A percentile compares a stretch with the other conserved stretches of the same genome.
Evolutionary conservation across 2,329 filamentous ascomycete genomes (phyloP).

Genomic region (Fusarium concolor): DNA sequence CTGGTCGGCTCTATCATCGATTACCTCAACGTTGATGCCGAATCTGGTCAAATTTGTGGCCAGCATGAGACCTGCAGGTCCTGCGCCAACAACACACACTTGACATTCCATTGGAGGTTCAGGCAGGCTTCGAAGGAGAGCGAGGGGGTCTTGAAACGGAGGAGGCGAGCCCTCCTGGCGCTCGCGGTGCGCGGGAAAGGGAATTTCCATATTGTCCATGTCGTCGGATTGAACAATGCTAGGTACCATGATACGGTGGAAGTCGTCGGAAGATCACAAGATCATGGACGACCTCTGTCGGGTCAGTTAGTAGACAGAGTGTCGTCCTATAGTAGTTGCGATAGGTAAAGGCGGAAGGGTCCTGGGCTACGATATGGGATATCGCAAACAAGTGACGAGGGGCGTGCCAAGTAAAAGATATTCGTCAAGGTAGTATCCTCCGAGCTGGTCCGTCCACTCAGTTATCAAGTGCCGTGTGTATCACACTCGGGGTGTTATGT

Average conservation of each 20-base stretch:
- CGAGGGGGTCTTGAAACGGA: slow-evolving; percentile 58
- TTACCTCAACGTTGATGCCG: slow-evolving; percentile 72
- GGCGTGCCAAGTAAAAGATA: slow-evolving; percentile 29
- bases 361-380: slow-evolving; percentile 7
- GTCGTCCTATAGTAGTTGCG: slow-evolving; percentile 40
- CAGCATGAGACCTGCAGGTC: slow-evolving; percentile 67
- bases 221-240: slow-evolving; percentile 51
- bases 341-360: slow-evolving; percentile 12
- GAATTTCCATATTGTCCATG: slow-evolving; percentile 43
- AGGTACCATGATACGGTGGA: slow-evolving; percentile 46
- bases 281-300: slow-evolving; percentile 48
- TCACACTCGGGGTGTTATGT: slow-evolving; percentile 33
- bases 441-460: slow-evolving; percentile 38
- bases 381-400: slow-evolving; percentile 21
- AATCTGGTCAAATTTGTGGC: slow-evolving; percentile 69
- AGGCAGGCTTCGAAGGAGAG: slow-evolving; percentile 61
- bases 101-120: slow-evolving; percentile 59
- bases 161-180: slow-evolving; percentile 49
- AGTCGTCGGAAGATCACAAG: slow-evolving; percentile 27
- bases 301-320: slow-evolving; percentile 41
- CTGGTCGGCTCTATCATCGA: slow-evolving; percentile 76
- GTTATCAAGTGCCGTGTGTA: slow-evolving; percentile 37
- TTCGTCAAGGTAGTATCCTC: slow-evolving; percentile 28
- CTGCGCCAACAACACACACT: slow-evolving; percentile 66
- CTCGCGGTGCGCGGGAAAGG: slow-evolving; percentile 39